These are phyloP conservation scores for Solanum virginianum DNA, from an alignment of 257 asterid species.

Conservation along the genomic window DNA sequence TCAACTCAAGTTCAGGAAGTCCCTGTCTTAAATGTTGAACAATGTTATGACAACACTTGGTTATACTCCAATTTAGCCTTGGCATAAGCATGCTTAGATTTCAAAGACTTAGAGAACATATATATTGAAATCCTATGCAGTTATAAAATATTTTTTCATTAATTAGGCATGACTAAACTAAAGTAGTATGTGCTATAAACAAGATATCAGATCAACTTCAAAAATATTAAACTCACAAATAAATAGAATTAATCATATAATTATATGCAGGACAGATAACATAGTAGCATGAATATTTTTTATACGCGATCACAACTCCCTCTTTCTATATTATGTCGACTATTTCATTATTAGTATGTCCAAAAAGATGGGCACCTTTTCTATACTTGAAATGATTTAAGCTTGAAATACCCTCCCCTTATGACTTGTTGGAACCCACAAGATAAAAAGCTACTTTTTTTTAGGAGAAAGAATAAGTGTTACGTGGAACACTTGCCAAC, in stretches of 20 bases:
- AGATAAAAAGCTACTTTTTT: background rate
- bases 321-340: background rate
- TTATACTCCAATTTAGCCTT: background rate
- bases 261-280: background rate
- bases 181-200: background rate
- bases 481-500: background rate
- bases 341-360: background rate
- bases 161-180: background rate
- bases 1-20: background rate
- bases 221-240: background rate
- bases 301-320: background rate
- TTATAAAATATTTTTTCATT: background rate
- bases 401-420: background rate
- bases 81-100: background rate
- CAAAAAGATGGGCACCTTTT: background rate
- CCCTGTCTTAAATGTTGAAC: background rate
- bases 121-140: background rate
- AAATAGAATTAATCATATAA: no score
- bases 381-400: background rate
- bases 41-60: background rate
- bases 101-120: background rate
- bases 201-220: background rate
- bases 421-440: background rate
- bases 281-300: background rate
- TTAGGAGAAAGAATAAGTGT: background rate